These are phyloP conservation scores for Fagopyrum tataricum DNA, from an alignment of 148 eudicot species.

Conservation along the genomic window DNA sequence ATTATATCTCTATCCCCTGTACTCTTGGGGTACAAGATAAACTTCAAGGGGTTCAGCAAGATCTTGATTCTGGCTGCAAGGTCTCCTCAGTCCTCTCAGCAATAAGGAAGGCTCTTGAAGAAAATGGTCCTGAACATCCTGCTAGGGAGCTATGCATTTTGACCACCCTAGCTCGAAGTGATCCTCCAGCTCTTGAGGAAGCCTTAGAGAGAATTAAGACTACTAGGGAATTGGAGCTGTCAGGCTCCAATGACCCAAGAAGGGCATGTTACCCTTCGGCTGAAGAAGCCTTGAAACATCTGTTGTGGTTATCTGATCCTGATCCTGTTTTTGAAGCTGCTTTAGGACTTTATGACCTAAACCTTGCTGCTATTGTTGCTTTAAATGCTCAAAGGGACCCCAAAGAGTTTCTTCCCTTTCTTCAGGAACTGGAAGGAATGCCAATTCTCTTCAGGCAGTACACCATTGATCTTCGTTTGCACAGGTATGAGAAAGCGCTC, in stretches of 20 bases:
- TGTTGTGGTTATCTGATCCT: constrained; percentile 82
- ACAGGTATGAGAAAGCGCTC: constrained; percentile 76
- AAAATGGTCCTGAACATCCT: constrained; percentile 61
- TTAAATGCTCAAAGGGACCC: constrained; percentile 90
- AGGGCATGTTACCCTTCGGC: constrained; percentile 63
- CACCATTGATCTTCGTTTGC: constrained; percentile 70
- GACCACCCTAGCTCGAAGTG: constrained; percentile 92
- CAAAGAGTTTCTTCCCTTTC: constrained; percentile 93
- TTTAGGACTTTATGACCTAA: constrained; percentile 88
- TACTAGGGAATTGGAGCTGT: constrained; percentile 73
- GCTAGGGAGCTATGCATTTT: constrained; percentile 91
- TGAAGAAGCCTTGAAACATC: constrained; percentile 92
- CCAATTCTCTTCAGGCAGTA: constrained; percentile 66
- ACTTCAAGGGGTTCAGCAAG: constrained; percentile 21
- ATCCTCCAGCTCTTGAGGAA: constrained; percentile 91
- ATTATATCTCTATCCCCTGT: constrained; percentile 40
- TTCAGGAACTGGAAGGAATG: constrained; percentile 72
- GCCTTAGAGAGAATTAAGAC: constrained; percentile 77
- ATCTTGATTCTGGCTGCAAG: constrained; percentile 36
- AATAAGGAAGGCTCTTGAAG: constrained; percentile 81
- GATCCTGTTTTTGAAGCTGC: constrained; percentile 97
- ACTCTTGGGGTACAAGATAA: constrained; percentile 28
- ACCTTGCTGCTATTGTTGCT: constrained; percentile 98
- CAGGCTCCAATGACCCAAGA: constrained; percentile 45
- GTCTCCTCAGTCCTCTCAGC: constrained; percentile 57